Base-by-base conservation (phyloP, 1,284 basidiomycete species). In the Vanrija humicola region DNA sequence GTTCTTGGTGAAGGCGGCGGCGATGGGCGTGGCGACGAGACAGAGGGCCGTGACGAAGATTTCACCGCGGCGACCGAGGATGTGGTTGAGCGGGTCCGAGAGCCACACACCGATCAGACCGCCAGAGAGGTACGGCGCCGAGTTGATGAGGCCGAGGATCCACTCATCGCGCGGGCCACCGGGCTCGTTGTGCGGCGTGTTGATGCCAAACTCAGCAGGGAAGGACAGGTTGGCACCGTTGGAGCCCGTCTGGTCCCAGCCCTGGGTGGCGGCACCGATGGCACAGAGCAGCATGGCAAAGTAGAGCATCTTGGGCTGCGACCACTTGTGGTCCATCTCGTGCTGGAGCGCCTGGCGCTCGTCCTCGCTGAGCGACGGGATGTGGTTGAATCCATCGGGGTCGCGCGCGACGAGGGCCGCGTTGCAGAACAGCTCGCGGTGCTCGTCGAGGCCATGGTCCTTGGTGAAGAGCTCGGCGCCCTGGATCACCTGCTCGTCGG, bases 11-110 rank as follows among this genome's bases (percentile, higher is more conserved):
- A 83, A 73, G 8, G 74, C 86, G 29, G 80, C 80, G 4, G 43
- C 50, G 18, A 75, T 73, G 9, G 72, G 71, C 10, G 73, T 63
- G 6, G 43, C 43, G 21, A 52, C 54, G 12, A 60, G 58, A 21
- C 38, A 74, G 46, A 83, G 64, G 48, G 83, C 84, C 28, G 84
- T 83, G 68, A 89, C 64, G 68, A 89, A 89, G 65, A 90, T 88
- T n/a, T 83, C 84, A 49, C 87, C 88, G 43, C 86, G 82, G 60
- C 88, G 84, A 6, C 88, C 88, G 52, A 90, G 79, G 61, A 69
- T 77, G 54, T 79, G 77, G 70, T 89, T 90, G 56, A 89, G 79
- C 4, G 88, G 88, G 43, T 84, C 83, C 0, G 86, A 86, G 43
- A 89, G 72, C 86, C 53, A 55, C 19, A 34, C 28, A 9, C 53